These are phyloP conservation scores for Phytopythium cucurbitacearum DNA, from an alignment of 352 stramenopile species.

Conservation along the genomic window DNA sequence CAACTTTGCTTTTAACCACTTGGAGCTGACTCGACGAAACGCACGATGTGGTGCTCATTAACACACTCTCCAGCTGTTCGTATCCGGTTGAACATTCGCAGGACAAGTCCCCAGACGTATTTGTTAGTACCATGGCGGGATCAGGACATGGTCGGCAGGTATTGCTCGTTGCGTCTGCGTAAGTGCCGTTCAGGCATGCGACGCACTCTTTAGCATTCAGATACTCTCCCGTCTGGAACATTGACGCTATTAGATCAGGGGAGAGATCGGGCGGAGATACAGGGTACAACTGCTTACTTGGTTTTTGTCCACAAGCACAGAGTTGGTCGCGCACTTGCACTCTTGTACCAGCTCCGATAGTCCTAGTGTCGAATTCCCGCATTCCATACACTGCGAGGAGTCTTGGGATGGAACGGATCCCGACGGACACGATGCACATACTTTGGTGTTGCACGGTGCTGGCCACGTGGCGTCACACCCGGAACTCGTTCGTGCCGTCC, in stretches of 20 bases:
- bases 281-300: constrained; percentile 14
- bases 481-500: constrained; percentile 18
- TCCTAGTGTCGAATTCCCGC: constrained; percentile 57
- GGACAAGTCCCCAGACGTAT: constrained; percentile 5
- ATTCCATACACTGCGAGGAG: constrained; percentile 41
- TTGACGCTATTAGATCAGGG: too few species aligned
- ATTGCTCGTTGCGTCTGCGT: constrained; percentile 25
- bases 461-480: constrained; percentile 60
- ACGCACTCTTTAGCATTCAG: constrained; percentile 65
- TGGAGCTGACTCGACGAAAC: constrained; percentile 36
- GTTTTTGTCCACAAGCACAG: constrained; percentile 50
- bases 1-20: constrained; percentile 51
- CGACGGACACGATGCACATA: constrained; percentile 31
- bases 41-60: constrained; percentile 31
- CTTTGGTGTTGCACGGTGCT: constrained; percentile 42
- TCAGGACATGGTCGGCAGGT: constrained; percentile 73
- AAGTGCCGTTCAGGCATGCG: constrained; percentile 35
- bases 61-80: constrained; percentile 38
- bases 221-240: constrained; percentile 37
- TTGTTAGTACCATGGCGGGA: constrained; percentile 62
- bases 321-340: constrained; percentile 40
- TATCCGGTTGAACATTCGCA: constrained; percentile 72
- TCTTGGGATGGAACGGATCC: constrained; percentile 41
- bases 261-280: not conserved
- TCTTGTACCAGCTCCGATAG: constrained; percentile 24